phyloP scores from a whole-genome alignment of 2,329 filamentous ascomycete species.

The Aspergillus hortae region DNA sequence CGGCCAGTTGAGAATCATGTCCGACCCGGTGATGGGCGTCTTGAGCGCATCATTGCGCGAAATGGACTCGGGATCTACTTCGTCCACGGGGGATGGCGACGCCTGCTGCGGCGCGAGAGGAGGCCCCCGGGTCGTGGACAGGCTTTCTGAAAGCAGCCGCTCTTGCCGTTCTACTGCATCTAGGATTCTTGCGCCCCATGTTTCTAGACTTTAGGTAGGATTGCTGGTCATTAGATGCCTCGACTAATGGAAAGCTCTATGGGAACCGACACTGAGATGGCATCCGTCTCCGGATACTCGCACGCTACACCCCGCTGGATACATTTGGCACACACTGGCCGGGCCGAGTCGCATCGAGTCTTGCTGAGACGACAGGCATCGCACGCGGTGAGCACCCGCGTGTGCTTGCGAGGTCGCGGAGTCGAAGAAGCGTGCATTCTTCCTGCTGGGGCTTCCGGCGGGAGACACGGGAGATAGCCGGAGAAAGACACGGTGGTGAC shows the following conservation, averaged over 20 bases:
- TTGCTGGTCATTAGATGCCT: background rate
- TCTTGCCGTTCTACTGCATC: constrained; percentile 23
- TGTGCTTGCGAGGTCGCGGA: constrained; percentile 17
- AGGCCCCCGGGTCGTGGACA: background rate
- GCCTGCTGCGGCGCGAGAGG: background rate
- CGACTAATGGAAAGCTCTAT: constrained; percentile 2
- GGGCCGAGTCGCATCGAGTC: constrained; percentile 23
- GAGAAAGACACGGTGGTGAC: background rate
- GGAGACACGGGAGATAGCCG: too few species aligned
- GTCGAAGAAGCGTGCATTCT: constrained; percentile 15
- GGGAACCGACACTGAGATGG: constrained; percentile 20
- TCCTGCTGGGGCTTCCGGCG: too few species aligned
- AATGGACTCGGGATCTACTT: constrained; percentile 21
- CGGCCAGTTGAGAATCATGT: constrained; percentile 25
- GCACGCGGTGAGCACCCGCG: constrained; percentile 22
- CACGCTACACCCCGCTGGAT: constrained; percentile 20
- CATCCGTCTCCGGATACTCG: constrained; percentile 22
- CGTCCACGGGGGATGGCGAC: constrained; percentile 14
- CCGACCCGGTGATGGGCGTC: constrained; percentile 23
- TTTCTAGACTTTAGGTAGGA: constrained; percentile 15
- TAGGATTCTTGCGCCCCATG: constrained; percentile 21
- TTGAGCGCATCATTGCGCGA: constrained; percentile 23
- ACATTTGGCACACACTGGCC: constrained; percentile 23
- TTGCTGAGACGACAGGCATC: constrained; percentile 24
- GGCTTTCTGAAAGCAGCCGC: constrained; percentile 15